These are phyloP conservation scores for Cupressus sempervirens DNA, from an alignment of 75 land plant species.

Conservation along the genomic window DNA sequence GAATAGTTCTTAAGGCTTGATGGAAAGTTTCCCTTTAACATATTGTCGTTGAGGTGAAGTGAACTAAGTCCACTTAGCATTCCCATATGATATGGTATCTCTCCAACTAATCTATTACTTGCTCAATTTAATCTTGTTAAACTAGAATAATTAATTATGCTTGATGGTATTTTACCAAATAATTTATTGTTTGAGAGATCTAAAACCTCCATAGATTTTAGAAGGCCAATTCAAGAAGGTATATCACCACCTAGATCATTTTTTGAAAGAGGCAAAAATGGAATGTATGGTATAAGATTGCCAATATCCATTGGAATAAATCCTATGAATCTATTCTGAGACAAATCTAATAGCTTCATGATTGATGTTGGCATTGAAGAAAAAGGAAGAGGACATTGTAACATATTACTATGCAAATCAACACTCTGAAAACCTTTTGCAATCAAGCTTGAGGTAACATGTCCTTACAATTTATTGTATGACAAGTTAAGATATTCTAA, in stretches of 20 bases:
- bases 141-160: neutral
- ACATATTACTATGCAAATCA: too few relatives aligned
- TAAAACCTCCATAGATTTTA: too few relatives aligned
- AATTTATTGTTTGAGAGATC: too few relatives aligned
- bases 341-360: too few relatives aligned
- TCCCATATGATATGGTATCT: neutral
- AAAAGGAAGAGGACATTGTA: too few relatives aligned
- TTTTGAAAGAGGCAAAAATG: neutral
- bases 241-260: neutral
- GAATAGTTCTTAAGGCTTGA: slow-evolving; percentile 15
- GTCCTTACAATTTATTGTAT: too few relatives aligned
- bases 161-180: too few relatives aligned
- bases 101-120: neutral
- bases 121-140: neutral
- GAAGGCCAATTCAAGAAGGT: too few relatives aligned
- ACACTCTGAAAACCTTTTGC: too few relatives aligned
- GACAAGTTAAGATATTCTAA: too few relatives aligned
- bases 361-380: too few relatives aligned
- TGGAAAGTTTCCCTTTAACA: slow-evolving; percentile 13
- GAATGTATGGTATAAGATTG: neutral
- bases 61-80: neutral
- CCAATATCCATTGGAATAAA: neutral
- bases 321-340: neutral
- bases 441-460: too few relatives aligned
- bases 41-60: slow-evolving; percentile 17